These are phyloP conservation scores for Hypoxylon intermedium DNA, from an alignment of 495 filamentous ascomycete genomes.

Conservation along the genomic window DNA sequence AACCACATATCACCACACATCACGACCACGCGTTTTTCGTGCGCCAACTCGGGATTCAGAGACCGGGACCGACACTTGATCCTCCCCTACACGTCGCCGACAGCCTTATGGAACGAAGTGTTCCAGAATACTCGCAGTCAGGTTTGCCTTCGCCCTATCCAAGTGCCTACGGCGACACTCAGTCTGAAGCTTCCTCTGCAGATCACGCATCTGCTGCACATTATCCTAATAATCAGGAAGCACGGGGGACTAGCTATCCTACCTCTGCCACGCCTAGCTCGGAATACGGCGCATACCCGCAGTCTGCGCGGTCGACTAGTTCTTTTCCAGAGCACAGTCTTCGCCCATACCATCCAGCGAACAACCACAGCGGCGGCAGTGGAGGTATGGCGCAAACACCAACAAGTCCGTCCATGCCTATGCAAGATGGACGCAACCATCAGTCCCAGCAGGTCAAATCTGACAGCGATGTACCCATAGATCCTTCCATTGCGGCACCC, in stretches of 20 bases:
- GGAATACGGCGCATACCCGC: slow-evolving; percentile 83
- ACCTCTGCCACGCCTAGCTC: slow-evolving; percentile 84
- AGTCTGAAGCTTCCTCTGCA: slow-evolving; percentile 83
- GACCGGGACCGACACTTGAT: slow-evolving; percentile 43
- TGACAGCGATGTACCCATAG: slow-evolving; percentile 98
- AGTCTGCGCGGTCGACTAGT: slow-evolving; percentile 74
- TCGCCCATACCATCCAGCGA: slow-evolving; percentile 74
- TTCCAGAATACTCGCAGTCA: slow-evolving; percentile 96
- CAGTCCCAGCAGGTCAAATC: slow-evolving; percentile 78
- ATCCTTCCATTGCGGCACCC: slow-evolving; percentile 93
- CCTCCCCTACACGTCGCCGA: slow-evolving; percentile 48
- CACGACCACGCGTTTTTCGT: slow-evolving; percentile 37
- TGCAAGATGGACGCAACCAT: slow-evolving; percentile 75
- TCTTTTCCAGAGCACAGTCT: slow-evolving; percentile 80
- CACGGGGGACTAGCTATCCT: slow-evolving; percentile 72
- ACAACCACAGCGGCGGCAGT: slow-evolving; percentile 74
- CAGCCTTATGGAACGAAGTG: slow-evolving; percentile 85
- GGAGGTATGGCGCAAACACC: slow-evolving; percentile 92
- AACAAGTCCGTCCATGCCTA: slow-evolving; percentile 92
- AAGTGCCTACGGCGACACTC: slow-evolving; percentile 69
- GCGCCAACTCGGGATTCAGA: slow-evolving; percentile 41
- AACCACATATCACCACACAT: no score
- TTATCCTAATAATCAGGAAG: slow-evolving; percentile 76
- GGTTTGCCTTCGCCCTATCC: slow-evolving; percentile 91
- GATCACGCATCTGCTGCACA: slow-evolving; percentile 86